Evolutionary conservation across 2,329 filamentous ascomycete genomes (phyloP), one percentile per base, ranked within the genome.

Genomic region (Kalaharituber pfeilii): DNA sequence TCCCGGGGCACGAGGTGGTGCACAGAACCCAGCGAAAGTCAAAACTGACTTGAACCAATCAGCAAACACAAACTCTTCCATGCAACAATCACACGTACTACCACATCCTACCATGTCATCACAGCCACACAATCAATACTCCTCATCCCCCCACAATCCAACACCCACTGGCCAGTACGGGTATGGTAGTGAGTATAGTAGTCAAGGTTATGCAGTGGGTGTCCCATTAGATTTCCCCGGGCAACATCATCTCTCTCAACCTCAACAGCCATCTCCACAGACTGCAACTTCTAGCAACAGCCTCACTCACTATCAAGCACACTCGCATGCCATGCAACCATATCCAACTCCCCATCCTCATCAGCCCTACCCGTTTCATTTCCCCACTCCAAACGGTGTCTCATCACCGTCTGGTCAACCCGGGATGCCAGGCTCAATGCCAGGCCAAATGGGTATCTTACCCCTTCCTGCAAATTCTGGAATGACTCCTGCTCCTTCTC

Each of bases 281-380:
- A 80, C 84, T 22, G 83, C 84, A 47, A 82, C 86, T 13, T 84
- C 86, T 0, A 74, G 80, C 56, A 75, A 56, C 42, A 58, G 74
- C 51, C 76, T 93, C 68, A 73, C 77, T 45, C 84, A 88, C 62
- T 94, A 94, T 68, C 72, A 78, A n/a, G 80, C 82, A 54, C 84
- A 89, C 62, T 81, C 85, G 9, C 77, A 83, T 7, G 73, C 86
- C 57, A 71, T 88, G 64, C 86, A 85, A 64, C 82, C 84, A 0
- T 93, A 91, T 68, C 72, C 77, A 2, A 75, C 70, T n/a, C 76
- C 60, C 67, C 70, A 11, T 22, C 55, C 54, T 29, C 72, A 74
- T 20, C 64, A 70, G 66, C 69, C 78, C 62, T 75, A 91, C 72
- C 69, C 72, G 60, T 68, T 53, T 53, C 78, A 81, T 61, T 94